phyloP scores from a whole-genome alignment of 225 moss, liverwort and hornwort genomes.

The Pseudoscleropodium purum region DNA sequence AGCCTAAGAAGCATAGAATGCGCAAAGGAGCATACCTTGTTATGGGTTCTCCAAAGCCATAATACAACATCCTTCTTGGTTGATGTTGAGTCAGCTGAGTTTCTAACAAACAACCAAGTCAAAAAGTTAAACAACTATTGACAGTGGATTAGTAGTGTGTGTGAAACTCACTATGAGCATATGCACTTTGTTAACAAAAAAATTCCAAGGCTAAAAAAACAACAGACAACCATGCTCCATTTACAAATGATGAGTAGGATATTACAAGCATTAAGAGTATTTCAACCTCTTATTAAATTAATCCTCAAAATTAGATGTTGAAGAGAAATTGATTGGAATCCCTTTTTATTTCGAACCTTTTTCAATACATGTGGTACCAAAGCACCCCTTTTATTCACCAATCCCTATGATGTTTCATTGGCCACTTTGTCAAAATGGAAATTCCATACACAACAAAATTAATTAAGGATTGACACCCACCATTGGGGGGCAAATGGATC shows the following conservation, averaged over 20 bases:
- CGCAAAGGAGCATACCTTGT: constrained; percentile 45
- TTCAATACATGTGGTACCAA: not conserved
- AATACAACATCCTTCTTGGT: constrained; percentile 55
- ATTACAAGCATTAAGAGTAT: not conserved
- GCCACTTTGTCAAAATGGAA: not conserved
- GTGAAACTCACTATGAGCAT: not conserved
- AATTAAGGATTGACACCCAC: not conserved
- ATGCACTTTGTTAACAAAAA: not conserved
- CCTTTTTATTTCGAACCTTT: not conserved
- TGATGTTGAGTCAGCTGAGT: constrained; percentile 27
- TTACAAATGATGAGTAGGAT: not conserved
- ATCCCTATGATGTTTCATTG: not conserved
- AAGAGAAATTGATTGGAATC: not conserved
- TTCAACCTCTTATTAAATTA: not conserved
- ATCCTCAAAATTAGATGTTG: not conserved
- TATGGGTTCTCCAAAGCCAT: constrained; percentile 90
- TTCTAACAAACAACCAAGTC: constrained; percentile 14
- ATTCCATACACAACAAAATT: not conserved
- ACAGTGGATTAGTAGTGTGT: not conserved
- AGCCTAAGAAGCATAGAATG: not conserved
- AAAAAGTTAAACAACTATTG: not conserved
- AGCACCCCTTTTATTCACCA: not conserved
- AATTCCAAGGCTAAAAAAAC: not conserved
- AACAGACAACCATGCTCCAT: not conserved
- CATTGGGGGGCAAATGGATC: not conserved